These are phyloP conservation scores for Chalciporus pseudorubinellus DNA, from an alignment of 768 basidiomycete genomes.

Conservation along the genomic window DNA sequence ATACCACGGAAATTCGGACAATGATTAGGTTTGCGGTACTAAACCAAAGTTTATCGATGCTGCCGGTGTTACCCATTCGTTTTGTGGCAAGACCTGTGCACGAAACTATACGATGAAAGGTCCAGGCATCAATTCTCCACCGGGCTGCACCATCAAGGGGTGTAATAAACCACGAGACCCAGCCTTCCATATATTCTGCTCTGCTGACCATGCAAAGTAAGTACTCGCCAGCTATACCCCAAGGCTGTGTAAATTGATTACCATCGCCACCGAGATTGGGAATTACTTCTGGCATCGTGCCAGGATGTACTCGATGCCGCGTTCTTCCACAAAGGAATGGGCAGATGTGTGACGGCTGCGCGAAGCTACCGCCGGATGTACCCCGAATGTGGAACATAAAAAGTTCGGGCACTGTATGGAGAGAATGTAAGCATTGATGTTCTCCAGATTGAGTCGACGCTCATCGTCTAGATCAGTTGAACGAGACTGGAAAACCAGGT, in stretches of 20 bases:
- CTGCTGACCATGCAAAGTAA: conserved; percentile 57
- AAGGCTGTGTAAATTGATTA: conserved; percentile 6
- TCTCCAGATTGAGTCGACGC: conserved; percentile 14
- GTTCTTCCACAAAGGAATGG: conserved; percentile 45
- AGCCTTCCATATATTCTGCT: conserved; percentile 54
- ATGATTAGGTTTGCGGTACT: conserved; percentile 50
- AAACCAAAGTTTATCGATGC: conserved; percentile 61
- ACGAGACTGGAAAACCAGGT: conserved; percentile 49
- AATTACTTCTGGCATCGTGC: conserved; percentile 47
- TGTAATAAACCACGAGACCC: conserved; percentile 53
- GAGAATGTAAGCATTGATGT: conserved; percentile 43
- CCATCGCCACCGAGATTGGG: conserved; percentile 41
- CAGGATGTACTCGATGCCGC: conserved; percentile 50
- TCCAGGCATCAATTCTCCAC: conserved; percentile 32
- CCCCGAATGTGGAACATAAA: conserved; percentile 50
- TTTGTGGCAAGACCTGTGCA: conserved; percentile 62
- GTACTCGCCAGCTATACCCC: conserved; percentile 14
- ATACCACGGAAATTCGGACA: conserved; percentile 1
- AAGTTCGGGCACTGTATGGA: conserved; percentile 46
- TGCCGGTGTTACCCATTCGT: conserved; percentile 56
- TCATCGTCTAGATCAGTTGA: conserved; percentile 43
- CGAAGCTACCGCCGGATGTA: conserved; percentile 41
- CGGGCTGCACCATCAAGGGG: conserved; percentile 47
- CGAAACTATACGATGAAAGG: conserved; percentile 33
- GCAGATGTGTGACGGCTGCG: conserved; percentile 49